A percentile compares a stretch with the other conserved stretches of the same genome.
These are phyloP conservation scores for Diaporthe destruens DNA, from an alignment of 2,329 filamentous ascomycete genomes.

Conservation along the genomic window DNA sequence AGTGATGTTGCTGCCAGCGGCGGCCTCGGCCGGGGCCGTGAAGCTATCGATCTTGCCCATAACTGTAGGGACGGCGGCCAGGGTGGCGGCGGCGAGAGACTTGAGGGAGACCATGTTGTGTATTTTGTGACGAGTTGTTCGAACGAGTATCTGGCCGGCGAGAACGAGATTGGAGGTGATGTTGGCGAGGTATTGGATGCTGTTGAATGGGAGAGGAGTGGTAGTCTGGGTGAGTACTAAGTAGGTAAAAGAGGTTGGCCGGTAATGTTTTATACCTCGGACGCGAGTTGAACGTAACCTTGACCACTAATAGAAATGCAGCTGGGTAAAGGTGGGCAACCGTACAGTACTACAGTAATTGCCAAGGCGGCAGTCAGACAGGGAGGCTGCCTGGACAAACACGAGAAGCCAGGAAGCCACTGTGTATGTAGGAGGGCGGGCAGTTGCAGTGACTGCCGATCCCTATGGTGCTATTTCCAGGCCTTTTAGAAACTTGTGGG, in stretches of 20 bases:
- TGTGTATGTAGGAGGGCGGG: background rate
- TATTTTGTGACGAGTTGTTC: background rate
- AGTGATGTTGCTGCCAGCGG: constrained; percentile 46
- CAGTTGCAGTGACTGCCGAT: constrained; percentile 18
- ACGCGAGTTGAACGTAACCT: background rate
- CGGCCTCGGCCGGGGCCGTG: constrained; percentile 44
- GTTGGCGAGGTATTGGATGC: constrained; percentile 21
- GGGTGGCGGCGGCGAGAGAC: constrained; percentile 43
- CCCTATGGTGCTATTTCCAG: constrained; percentile 21
- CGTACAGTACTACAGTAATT: too few species aligned
- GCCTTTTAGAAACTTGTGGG: constrained; percentile 24
- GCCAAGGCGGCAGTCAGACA: constrained; percentile 24
- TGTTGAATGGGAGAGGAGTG: constrained; percentile 13
- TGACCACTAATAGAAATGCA: background rate
- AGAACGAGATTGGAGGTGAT: background rate
- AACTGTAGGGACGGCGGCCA: constrained; percentile 43
- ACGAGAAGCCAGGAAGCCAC: constrained; percentile 7
- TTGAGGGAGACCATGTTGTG: constrained; percentile 39
- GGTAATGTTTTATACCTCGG: background rate
- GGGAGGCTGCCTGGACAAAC: constrained; percentile 6
- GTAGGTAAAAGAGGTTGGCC: background rate
- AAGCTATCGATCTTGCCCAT: constrained; percentile 47
- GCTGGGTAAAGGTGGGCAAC: constrained; percentile 9
- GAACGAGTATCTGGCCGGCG: constrained; percentile 10
- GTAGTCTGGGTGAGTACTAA: background rate